phyloP scores from a whole-genome alignment of 805 yeast genomes.

The Sugiyamaella americana region DNA sequence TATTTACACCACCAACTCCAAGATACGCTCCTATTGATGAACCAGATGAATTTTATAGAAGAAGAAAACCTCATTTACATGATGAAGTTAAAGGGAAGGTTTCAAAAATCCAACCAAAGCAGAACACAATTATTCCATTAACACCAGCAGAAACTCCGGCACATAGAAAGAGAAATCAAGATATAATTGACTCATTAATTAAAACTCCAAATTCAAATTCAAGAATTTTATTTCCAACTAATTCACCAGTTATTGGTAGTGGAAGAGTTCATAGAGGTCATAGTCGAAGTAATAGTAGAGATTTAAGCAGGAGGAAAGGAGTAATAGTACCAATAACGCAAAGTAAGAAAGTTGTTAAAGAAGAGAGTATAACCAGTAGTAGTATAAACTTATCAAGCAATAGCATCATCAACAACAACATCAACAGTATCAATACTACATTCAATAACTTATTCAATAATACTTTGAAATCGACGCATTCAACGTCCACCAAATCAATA shows the following conservation, averaged over 20 bases:
- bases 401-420: no score
- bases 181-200: constrained; percentile 1
- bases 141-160: constrained; percentile 26
- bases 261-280: constrained; percentile 17
- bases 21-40: constrained; percentile 24
- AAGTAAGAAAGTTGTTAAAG: no score
- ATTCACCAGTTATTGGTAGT: constrained; percentile 22
- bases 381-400: no score
- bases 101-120: not conserved
- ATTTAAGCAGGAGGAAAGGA: not conserved
- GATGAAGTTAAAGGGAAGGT: not conserved
- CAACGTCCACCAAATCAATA: no score
- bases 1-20: constrained; percentile 22
- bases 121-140: constrained; percentile 14
- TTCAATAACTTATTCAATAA: no score
- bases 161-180: constrained; percentile 11
- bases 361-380: no score
- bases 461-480: no score
- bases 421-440: no score
- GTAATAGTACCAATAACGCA: not conserved
- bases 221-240: constrained; percentile 22
- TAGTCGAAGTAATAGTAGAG: not conserved
- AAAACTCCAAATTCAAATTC: constrained; percentile 11
- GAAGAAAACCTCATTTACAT: not conserved
- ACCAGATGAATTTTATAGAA: constrained; percentile 15